phyloP scores from a whole-genome alignment of 169 alveolate species.

The Besnoitia besnoiti region DNA sequence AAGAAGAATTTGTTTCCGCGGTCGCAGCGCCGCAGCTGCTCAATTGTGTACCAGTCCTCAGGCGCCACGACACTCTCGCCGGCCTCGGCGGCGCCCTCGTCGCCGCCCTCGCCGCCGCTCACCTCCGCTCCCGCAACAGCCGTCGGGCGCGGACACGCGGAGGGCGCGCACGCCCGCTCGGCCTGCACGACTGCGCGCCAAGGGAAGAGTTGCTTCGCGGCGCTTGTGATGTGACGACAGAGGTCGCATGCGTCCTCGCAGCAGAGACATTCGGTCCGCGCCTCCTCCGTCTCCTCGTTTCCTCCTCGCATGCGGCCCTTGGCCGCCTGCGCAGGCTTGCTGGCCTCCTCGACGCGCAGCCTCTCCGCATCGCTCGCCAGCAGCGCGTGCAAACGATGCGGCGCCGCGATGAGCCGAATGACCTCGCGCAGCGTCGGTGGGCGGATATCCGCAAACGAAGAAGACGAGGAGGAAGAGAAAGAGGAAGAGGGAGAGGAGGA shows the following conservation, averaged over 20 bases:
- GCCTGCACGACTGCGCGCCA: neutral
- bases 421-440: neutral
- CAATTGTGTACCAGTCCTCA: slow-evolving; percentile 14
- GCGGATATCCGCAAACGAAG: neutral
- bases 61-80: slow-evolving; percentile 11
- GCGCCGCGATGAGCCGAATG: slow-evolving; percentile 29
- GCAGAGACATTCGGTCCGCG: neutral
- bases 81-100: neutral
- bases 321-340: neutral
- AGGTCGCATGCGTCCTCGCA: neutral
- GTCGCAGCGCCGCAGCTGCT: slow-evolving; percentile 35
- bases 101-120: neutral
- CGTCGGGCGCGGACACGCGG: neutral
- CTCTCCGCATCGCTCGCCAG: neutral
- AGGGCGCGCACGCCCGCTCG: neutral
- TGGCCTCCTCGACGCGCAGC: neutral
- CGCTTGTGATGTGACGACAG: neutral
- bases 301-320: neutral
- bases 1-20: slow-evolving; percentile 18
- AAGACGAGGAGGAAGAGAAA: neutral
- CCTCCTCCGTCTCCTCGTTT: neutral
- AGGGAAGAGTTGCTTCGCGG: neutral
- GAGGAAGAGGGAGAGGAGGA: neutral
- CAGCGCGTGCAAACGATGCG: neutral
- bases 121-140: neutral